Conservation (phyloP, 2,329 filamentous ascomycete genomes). For the Furcasterigmium sp. region DNA sequence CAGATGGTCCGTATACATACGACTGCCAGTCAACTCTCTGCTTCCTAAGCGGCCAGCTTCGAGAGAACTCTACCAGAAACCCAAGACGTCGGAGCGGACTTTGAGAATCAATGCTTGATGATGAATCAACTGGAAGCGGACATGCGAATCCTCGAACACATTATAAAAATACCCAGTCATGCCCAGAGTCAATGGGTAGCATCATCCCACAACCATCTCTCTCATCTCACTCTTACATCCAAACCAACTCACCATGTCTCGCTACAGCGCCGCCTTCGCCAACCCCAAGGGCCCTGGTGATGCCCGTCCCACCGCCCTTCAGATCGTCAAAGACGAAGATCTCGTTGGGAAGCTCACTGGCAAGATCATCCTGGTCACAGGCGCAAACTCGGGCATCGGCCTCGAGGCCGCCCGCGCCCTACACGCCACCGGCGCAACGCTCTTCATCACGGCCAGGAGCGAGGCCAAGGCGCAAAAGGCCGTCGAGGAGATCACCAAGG, state of each 20-base stretch:
- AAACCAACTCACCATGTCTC: neutral
- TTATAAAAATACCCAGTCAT: no score
- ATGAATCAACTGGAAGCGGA: no score
- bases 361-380: conserved; percentile 31
- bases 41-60: no score
- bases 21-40: no score
- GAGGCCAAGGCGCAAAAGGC: conserved; percentile 23
- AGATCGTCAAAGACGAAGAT: conserved; percentile 30
- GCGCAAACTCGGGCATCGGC: conserved; percentile 29
- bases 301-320: conserved; percentile 31
- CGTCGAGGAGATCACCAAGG: conserved; percentile 12
- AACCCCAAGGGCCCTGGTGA: conserved; percentile 26
- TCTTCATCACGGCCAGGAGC: conserved; percentile 29
- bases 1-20: no score
- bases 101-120: no score
- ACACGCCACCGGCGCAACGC: conserved; percentile 25
- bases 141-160: no score
- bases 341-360: conserved; percentile 22
- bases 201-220: no score
- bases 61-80: no score
- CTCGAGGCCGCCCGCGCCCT: conserved; percentile 32
- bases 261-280: conserved; percentile 4
- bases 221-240: neutral
- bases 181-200: no score
- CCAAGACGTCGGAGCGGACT: no score